Evolutionary conservation across 1,284 basidiomycete species (phyloP).

Genomic region (Athelia psychrophila): DNA sequence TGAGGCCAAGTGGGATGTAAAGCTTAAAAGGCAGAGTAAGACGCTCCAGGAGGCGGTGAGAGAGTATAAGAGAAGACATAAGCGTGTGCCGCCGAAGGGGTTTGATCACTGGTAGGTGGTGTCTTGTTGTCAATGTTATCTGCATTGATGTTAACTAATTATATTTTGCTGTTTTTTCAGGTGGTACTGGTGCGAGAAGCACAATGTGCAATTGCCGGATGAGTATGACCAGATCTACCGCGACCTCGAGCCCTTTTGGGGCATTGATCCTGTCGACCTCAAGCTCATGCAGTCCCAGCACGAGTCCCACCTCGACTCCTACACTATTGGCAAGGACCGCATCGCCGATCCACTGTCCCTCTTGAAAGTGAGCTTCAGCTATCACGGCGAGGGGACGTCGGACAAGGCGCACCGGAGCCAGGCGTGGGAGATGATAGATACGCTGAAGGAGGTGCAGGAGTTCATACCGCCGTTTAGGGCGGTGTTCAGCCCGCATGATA

Average conservation of each 20-base stretch:
- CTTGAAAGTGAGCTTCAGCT: conserved; percentile 26
- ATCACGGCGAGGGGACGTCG: conserved; percentile 6
- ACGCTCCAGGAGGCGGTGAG: conserved; percentile 40
- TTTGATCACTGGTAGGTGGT: conserved; percentile 47
- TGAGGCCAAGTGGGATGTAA: conserved; percentile 36
- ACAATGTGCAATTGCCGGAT: conserved; percentile 57
- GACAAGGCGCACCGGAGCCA: conserved; percentile 4
- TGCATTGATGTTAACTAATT: too few relatives aligned
- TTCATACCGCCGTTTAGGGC: conserved; percentile 40
- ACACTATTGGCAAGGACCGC: conserved; percentile 32
- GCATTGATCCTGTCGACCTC: conserved; percentile 44
- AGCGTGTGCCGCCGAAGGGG: conserved; percentile 42
- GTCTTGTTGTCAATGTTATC: background rate
- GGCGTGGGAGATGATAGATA: conserved; percentile 29
- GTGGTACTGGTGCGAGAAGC: conserved; percentile 55
- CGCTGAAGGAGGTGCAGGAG: conserved; percentile 35
- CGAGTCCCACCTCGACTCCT: conserved; percentile 33
- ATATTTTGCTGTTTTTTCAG: conserved; percentile 21
- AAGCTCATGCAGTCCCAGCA: conserved; percentile 33
- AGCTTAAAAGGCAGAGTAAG: conserved; percentile 38
- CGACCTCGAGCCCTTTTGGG: conserved; percentile 55
- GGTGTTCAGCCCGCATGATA: conserved; percentile 44
- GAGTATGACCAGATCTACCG: conserved; percentile 54
- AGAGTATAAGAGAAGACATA: conserved; percentile 47
- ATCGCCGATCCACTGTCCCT: conserved; percentile 26